Conservation (phyloP, 2,329 filamentous ascomycete species). For the Pleomassaria siparia region DNA sequence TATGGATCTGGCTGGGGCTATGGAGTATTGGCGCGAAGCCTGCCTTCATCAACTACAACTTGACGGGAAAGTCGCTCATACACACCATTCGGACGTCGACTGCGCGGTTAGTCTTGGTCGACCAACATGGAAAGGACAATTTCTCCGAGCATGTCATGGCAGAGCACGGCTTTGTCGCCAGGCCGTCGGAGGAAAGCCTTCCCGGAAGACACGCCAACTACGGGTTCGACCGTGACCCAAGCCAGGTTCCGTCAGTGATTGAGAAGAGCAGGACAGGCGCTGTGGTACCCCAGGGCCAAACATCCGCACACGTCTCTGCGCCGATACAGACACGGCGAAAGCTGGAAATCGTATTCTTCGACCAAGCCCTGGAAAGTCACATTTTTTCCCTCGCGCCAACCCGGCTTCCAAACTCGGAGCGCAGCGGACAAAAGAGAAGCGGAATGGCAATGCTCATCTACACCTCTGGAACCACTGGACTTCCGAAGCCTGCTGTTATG, state of each 20-base stretch:
- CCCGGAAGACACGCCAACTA: conserved; percentile 19
- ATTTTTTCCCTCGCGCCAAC: conserved; percentile 31
- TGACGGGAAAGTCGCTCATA: conserved; percentile 38
- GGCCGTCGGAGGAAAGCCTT: conserved; percentile 2
- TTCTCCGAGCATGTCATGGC: conserved; percentile 28
- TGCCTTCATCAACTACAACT: conserved; percentile 44
- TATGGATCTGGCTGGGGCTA: conserved; percentile 43
- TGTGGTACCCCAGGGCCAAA: conserved; percentile 5
- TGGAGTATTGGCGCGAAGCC: conserved; percentile 43
- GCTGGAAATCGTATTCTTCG: conserved; percentile 36
- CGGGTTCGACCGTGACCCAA: conserved; percentile 24
- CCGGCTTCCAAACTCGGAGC: conserved; percentile 32
- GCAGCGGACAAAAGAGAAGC: conserved; percentile 23
- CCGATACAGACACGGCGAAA: conserved; percentile 17
- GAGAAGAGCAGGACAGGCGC: conserved; percentile 13
- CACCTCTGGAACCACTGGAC: conserved; percentile 42
- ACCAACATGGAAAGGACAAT: conserved; percentile 49
- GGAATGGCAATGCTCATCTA: conserved; percentile 43
- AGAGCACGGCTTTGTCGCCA: conserved; percentile 30
- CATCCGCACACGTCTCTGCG: conserved; percentile 10
- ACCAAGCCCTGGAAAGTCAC: conserved; percentile 25
- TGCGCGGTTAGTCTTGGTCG: conserved; percentile 60
- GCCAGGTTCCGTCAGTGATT: conserved; percentile 17
- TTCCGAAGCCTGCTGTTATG: conserved; percentile 40
- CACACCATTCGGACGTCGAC: conserved; percentile 61